phyloP scores from a whole-genome alignment of 148 eudicot species.

The Linanthus parryae region DNA sequence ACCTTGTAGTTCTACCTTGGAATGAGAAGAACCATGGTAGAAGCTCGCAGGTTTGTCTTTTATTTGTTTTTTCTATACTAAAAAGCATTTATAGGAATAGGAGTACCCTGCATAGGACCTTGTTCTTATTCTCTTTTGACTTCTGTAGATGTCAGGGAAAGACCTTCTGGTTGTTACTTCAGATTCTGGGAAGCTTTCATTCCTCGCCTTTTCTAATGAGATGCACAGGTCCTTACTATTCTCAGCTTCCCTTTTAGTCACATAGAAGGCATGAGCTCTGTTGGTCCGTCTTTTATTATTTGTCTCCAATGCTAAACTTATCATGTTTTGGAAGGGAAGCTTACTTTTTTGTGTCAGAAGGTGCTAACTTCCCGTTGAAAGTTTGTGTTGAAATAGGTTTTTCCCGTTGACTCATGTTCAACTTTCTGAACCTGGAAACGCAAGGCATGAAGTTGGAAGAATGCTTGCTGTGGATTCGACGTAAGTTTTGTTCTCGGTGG shows the following conservation, averaged over 20 bases:
- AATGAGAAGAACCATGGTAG: constrained; percentile 10
- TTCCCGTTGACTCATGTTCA: constrained; percentile 70
- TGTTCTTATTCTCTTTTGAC: constrained; percentile 7
- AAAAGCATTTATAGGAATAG: no score
- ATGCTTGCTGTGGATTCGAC: constrained; percentile 81
- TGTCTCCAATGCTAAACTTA: neutral
- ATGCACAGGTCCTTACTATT: constrained; percentile 65
- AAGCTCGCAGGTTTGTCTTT: neutral
- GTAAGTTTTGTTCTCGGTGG: no score
- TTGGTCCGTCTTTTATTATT: neutral
- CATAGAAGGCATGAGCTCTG: neutral
- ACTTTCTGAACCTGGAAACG: constrained; percentile 81
- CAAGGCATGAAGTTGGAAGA: constrained; percentile 73
- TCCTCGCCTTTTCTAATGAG: constrained; percentile 76
- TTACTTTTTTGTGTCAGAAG: neutral
- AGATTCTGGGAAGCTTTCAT: constrained; percentile 93
- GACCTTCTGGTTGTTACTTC: constrained; percentile 72
- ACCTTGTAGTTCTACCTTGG: constrained; percentile 74
- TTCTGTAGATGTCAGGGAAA: constrained; percentile 50
- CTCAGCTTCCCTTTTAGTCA: neutral
- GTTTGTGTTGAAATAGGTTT: constrained; percentile 48
- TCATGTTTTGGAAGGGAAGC: no score
- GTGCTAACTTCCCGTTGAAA: constrained; percentile 10
- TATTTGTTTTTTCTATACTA: neutral
- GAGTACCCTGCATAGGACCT: no score